phyloP scores from a whole-genome alignment of 257 asterid species.

The Fraxinus americana region DNA sequence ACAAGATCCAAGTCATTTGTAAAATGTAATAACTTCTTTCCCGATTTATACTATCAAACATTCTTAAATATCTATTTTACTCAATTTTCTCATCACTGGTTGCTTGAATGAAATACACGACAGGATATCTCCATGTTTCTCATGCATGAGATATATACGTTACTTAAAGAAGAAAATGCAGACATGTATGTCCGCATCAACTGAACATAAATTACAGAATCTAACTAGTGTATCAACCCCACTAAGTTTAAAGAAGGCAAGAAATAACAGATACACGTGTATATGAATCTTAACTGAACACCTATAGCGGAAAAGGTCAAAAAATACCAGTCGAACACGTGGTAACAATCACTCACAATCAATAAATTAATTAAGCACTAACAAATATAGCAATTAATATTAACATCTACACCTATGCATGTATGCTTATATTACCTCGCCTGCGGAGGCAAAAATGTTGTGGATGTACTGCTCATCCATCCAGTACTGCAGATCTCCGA shows the following conservation, averaged over 20 bases:
- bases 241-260: not conserved
- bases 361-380: not conserved
- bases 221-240: not conserved
- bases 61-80: not conserved
- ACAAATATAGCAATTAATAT: not conserved
- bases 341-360: not conserved
- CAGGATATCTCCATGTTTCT: too few relatives aligned
- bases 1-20: too few relatives aligned
- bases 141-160: not conserved
- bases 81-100: not conserved
- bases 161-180: not conserved
- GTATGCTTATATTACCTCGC: conserved; percentile 55
- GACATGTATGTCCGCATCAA: not conserved
- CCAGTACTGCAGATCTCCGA: conserved; percentile 95
- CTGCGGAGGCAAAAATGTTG: conserved; percentile 54
- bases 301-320: not conserved
- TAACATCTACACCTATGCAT: not conserved
- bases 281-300: not conserved
- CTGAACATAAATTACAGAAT: not conserved
- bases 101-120: not conserved
- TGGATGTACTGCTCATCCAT: conserved; percentile 80
- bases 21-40: too few relatives aligned
- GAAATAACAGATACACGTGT: not conserved
- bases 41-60: too few relatives aligned
- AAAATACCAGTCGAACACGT: not conserved